Base-by-base conservation (phyloP, 2,329 filamentous ascomycete species). In the Septoria petroselini region DNA sequence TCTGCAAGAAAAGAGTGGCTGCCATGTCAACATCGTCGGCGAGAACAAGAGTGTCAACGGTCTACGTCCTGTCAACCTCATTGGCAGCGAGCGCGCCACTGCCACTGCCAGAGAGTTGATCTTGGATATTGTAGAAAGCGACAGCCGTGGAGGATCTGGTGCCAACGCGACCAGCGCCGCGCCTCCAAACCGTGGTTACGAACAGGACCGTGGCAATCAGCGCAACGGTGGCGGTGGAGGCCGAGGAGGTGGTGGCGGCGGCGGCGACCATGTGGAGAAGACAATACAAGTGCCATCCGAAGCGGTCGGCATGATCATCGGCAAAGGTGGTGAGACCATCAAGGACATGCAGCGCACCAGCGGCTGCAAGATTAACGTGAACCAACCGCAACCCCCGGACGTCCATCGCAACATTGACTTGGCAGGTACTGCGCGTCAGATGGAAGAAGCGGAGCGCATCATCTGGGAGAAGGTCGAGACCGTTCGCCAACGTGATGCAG, bases 271-370 rank as follows among this genome's bases (percentile, higher is more conserved):
- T 27, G 82, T 87, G 59, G 91, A 91, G 73, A 79, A 95, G 64
- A 84, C 82, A 33, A 88, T 95, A 55, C 84, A 82, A 59, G 89
- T 95, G 7, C 90, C 90, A 9, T 91, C 89, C 17, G 90, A 95
- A 67, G 86, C 90, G 4, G 90, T 95, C 47, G 90, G 90, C 53
- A 95, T 95, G 90, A 95, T 95, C 58, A 95, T 95, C 54, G 90
- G 91, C 58, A 95, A 95, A 75, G 79, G 88, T 49, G 90, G 90
- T 58, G 90, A 95, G 72, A 94, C 90, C 0, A 95, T 95, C 66
- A 89, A 91, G 58, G 88, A 95, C 60, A 94, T 95, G 85, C 90
- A 95, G 69, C 85, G 83, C 64, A 79, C 76, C 25, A 93, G 88
- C 4, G 86, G 88, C 38, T 95, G 91, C 78, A 95, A 95, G 74